Conservation (phyloP, 495 filamentous ascomycete species). For the Ramalina intermedia region DNA sequence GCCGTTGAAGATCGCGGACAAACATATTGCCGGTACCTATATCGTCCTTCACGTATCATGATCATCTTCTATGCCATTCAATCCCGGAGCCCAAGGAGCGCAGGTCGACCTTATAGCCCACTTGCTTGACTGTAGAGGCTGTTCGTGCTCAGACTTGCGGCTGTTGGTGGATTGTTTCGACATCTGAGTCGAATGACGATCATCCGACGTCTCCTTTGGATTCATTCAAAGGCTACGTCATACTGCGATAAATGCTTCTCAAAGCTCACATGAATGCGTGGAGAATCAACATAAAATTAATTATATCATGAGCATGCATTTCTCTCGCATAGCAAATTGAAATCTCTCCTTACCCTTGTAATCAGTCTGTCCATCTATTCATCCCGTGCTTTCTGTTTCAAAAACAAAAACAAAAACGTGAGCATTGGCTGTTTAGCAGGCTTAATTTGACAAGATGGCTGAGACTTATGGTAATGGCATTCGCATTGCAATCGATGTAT, state of each 20-base stretch:
- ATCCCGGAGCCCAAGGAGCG: too few relatives aligned
- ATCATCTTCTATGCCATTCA: too few relatives aligned
- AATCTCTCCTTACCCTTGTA: not conserved
- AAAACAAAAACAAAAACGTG: not conserved
- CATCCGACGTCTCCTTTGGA: too few relatives aligned
- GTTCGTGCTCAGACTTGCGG: too few relatives aligned
- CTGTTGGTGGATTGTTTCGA: too few relatives aligned
- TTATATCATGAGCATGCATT: not conserved
- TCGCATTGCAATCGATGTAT: slow-evolving; percentile 19
- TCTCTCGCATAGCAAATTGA: not conserved
- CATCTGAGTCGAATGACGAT: too few relatives aligned
- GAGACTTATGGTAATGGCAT: slow-evolving; percentile 12
- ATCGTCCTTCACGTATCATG: too few relatives aligned
- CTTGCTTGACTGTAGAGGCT: too few relatives aligned
- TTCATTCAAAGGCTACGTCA: too few relatives aligned
- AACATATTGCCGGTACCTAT: too few relatives aligned
- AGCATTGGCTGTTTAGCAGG: not conserved
- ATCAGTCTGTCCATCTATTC: not conserved
- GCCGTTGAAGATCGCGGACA: not conserved
- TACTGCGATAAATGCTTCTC: too few relatives aligned
- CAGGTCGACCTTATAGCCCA: too few relatives aligned
- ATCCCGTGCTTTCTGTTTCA: not conserved
- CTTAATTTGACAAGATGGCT: slow-evolving; percentile 4
- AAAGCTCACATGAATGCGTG: not conserved
- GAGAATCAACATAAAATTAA: not conserved